Conservation (phyloP, 371 early-diverging fungal genomes). For the Syncephalis fuscata region DNA sequence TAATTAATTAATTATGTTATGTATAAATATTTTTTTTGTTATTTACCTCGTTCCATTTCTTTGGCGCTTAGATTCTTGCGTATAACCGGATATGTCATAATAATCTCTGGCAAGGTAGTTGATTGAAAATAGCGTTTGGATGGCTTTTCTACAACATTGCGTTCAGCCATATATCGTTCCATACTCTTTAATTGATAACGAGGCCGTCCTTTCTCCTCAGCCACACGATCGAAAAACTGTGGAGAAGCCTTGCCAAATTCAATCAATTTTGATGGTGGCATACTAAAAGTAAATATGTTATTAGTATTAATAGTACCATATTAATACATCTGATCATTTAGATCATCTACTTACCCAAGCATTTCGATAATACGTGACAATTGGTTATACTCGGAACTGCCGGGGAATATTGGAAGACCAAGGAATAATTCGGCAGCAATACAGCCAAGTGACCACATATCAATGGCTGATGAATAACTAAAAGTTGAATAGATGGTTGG, state of each 20-base stretch:
- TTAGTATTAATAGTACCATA: neutral
- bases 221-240: conserved; percentile 37
- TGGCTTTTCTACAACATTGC: conserved; percentile 51
- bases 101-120: conserved; percentile 57
- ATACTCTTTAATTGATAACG: conserved; percentile 59
- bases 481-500: conserved; percentile 1
- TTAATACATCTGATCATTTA: too few relatives aligned
- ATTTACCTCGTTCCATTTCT: conserved; percentile 50
- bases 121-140: conserved; percentile 78
- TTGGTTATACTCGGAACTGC: conserved; percentile 81
- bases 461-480: conserved; percentile 77
- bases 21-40: neutral
- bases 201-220: conserved; percentile 16
- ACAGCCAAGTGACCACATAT: conserved; percentile 99
- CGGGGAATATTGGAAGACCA: conserved; percentile 85
- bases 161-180: conserved; percentile 66
- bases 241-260: conserved; percentile 61
- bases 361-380: conserved; percentile 71
- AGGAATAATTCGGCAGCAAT: conserved; percentile 94
- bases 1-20: neutral
- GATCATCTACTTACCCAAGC: conserved; percentile 34
- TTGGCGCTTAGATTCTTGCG: conserved; percentile 33
- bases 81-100: conserved; percentile 55
- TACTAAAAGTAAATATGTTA: conserved; percentile 10
- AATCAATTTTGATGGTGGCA: conserved; percentile 73